Conservation (phyloP, 2,329 filamentous ascomycete species). For the Botrytis squamosa region DNA sequence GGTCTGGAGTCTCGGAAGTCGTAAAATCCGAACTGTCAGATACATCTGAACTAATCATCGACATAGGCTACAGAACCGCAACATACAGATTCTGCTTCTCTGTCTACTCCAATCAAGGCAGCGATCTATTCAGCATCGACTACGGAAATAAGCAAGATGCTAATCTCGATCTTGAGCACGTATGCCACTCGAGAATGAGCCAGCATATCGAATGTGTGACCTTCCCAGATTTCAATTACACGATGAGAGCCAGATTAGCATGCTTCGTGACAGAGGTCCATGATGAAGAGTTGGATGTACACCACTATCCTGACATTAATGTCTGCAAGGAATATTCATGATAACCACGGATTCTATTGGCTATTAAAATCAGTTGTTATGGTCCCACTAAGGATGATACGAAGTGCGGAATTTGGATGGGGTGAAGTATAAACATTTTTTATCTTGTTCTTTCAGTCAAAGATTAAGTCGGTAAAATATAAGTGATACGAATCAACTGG, state of each 20-base stretch:
- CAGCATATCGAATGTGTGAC: background rate
- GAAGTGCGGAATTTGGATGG: background rate
- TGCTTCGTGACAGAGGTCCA: background rate
- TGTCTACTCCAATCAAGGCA: background rate
- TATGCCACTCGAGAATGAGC: too few species aligned
- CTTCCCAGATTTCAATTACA: background rate
- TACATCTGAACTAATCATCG: background rate
- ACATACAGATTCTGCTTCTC: background rate
- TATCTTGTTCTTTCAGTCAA: background rate
- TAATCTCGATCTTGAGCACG: too few species aligned
- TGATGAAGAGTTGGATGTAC: background rate
- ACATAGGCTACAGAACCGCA: background rate
- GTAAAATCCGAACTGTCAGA: background rate
- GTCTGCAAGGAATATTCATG: background rate
- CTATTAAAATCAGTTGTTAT: too few species aligned
- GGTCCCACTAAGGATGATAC: too few species aligned
- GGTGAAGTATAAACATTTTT: background rate
- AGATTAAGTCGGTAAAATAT: background rate
- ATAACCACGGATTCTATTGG: background rate
- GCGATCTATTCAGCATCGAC: background rate
- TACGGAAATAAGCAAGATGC: background rate
- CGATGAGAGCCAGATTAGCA: fast-evolving
- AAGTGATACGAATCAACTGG: background rate
- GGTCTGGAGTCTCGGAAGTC: background rate
- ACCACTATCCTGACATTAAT: fast-evolving